phyloP scores from a whole-genome alignment of 768 basidiomycete species.

The Auricularia sp. region DNA sequence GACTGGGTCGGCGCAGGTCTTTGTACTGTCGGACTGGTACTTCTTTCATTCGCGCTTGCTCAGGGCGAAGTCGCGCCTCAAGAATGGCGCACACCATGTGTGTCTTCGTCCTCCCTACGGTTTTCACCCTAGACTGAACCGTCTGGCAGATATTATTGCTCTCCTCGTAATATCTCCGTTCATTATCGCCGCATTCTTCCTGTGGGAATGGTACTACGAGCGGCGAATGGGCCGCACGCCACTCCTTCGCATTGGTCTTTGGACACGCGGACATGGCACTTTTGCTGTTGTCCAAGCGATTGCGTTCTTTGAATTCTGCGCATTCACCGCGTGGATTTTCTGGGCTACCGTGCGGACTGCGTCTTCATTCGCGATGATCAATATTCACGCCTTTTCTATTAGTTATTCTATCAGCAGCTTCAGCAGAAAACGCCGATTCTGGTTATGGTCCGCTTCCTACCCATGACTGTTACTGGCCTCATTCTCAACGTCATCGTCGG shows the following conservation, averaged over 20 bases:
- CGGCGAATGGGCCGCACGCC: constrained; percentile 31
- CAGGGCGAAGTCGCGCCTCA: constrained; percentile 49
- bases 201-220: constrained; percentile 24
- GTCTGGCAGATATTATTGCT: constrained; percentile 24
- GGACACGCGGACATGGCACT: constrained; percentile 50
- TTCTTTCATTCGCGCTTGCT: constrained; percentile 65
- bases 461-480: constrained; percentile 59
- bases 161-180: constrained; percentile 22
- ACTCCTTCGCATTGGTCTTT: constrained; percentile 52
- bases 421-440: constrained; percentile 32
- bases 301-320: constrained; percentile 50
- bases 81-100: constrained; percentile 53
- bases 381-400: neutral
- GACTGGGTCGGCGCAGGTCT: constrained; percentile 73
- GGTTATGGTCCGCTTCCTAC: constrained; percentile 56
- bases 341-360: constrained; percentile 31
- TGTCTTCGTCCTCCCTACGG: constrained; percentile 10
- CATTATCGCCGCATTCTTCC: constrained; percentile 22
- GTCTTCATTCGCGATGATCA: neutral
- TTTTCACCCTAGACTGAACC: neutral
- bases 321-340: constrained; percentile 35
- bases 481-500: constrained; percentile 58
- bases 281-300: constrained; percentile 52
- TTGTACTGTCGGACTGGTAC: constrained; percentile 51
- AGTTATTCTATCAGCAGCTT: constrained; percentile 43